Conservation (phyloP, 2,329 filamentous ascomycete species). For the Daldinia sp. region DNA sequence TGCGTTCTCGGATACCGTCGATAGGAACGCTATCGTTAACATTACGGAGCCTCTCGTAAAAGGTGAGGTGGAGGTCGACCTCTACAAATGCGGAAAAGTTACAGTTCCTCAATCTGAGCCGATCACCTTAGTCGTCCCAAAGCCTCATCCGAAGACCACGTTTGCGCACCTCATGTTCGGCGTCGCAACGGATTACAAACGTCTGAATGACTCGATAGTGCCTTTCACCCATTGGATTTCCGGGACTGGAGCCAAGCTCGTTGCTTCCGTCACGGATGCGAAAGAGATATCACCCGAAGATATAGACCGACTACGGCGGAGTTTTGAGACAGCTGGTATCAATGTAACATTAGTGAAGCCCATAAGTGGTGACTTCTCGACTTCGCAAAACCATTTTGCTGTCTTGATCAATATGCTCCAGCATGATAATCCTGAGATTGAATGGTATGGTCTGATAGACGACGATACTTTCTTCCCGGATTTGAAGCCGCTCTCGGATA, state of each 20-base stretch:
- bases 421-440: slow-evolving; percentile 53
- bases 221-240: slow-evolving; percentile 65
- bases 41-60: slow-evolving; percentile 51
- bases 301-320: slow-evolving; percentile 48
- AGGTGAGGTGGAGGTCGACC: slow-evolving; percentile 44
- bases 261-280: slow-evolving; percentile 60
- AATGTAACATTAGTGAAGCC: slow-evolving; percentile 48
- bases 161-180: slow-evolving; percentile 65
- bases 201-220: slow-evolving; percentile 59
- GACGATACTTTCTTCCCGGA: slow-evolving; percentile 71
- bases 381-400: slow-evolving; percentile 66
- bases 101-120: slow-evolving; percentile 51
- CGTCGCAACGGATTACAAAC: slow-evolving; percentile 61
- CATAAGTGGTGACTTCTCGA: slow-evolving; percentile 47
- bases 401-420: slow-evolving; percentile 60
- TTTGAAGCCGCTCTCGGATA: slow-evolving; percentile 58
- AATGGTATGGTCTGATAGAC: slow-evolving; percentile 66
- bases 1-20: slow-evolving; percentile 44
- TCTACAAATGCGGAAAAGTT: slow-evolving; percentile 43
- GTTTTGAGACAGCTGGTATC: slow-evolving; percentile 46
- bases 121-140: slow-evolving; percentile 57
- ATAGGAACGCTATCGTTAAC: slow-evolving; percentile 51
- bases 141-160: slow-evolving; percentile 51
- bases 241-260: slow-evolving; percentile 58
- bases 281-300: slow-evolving; percentile 42